Percentiles rank a stretch among this genome's conserved stretches.
Evolutionary conservation across 148 eudicot genomes (phyloP).

Genomic region (Cornus florida): DNA sequence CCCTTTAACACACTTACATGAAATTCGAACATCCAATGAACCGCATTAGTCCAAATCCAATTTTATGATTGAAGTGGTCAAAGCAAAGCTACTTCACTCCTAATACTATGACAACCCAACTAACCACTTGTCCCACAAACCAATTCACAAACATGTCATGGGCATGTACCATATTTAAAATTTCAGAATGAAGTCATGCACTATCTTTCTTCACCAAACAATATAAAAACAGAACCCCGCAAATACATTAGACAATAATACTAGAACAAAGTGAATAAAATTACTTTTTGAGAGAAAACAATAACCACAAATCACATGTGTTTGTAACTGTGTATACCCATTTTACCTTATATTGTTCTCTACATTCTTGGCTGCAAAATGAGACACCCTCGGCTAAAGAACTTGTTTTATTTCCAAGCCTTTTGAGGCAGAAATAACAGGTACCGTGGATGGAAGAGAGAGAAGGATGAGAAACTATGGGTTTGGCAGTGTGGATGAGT

Average conservation of each 20-base stretch:
- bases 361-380: conserved; percentile 67
- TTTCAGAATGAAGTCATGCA: not conserved
- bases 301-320: not conserved
- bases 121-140: conserved; percentile 11
- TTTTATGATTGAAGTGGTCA: not conserved
- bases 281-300: not conserved
- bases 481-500: conserved; percentile 83
- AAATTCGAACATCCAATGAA: too few species aligned
- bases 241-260: not conserved
- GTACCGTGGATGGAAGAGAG: conserved; percentile 36
- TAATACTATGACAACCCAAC: not conserved
- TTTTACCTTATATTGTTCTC: conserved; percentile 55
- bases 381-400: conserved; percentile 15
- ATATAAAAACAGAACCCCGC: too few species aligned
- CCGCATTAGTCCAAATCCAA: not conserved
- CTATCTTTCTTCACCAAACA: not conserved
- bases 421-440: conserved; percentile 72
- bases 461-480: conserved; percentile 72
- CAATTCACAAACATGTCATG: conserved; percentile 40
- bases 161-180: conserved; percentile 14
- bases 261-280: not conserved
- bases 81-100: not conserved
- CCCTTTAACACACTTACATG: not conserved
- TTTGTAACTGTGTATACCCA: too few species aligned
- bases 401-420: conserved; percentile 13